Conservation (phyloP, 2,329 filamentous ascomycete genomes). For the Fusarium lateritium region DNA sequence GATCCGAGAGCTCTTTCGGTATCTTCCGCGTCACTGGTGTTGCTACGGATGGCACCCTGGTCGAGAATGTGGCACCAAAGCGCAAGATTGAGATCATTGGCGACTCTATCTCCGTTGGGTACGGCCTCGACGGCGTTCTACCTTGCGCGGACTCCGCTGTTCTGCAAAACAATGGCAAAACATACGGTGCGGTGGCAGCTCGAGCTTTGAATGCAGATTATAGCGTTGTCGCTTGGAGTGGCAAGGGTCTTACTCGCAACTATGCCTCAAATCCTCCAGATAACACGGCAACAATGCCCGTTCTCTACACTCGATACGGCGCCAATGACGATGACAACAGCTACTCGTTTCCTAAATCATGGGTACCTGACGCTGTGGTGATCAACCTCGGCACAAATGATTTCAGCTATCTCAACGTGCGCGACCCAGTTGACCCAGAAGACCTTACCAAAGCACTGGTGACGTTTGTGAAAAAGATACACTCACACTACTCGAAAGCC, state of each 20-base stretch:
- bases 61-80: conserved; percentile 45
- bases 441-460: conserved; percentile 49
- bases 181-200: conserved; percentile 61
- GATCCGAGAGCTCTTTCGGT: conserved; percentile 32
- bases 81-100: conserved; percentile 61
- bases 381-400: conserved; percentile 63
- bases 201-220: conserved; percentile 59
- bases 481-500: conserved; percentile 54
- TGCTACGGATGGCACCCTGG: conserved; percentile 26
- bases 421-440: conserved; percentile 49
- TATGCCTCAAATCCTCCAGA: conserved; percentile 52
- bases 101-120: conserved; percentile 62
- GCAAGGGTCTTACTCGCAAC: conserved; percentile 60
- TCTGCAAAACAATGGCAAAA: conserved; percentile 58
- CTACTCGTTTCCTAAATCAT: conserved; percentile 55
- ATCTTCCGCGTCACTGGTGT: conserved; percentile 15
- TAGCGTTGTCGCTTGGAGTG: conserved; percentile 60
- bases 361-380: conserved; percentile 55
- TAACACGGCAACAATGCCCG: conserved; percentile 55
- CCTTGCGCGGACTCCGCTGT: conserved; percentile 59
- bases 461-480: conserved; percentile 45
- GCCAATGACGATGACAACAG: conserved; percentile 56
- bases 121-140: conserved; percentile 58
- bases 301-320: conserved; percentile 60
- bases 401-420: conserved; percentile 55